These are phyloP conservation scores for Pleurotus sapidus DNA, from an alignment of 768 basidiomycete genomes.

Conservation along the genomic window DNA sequence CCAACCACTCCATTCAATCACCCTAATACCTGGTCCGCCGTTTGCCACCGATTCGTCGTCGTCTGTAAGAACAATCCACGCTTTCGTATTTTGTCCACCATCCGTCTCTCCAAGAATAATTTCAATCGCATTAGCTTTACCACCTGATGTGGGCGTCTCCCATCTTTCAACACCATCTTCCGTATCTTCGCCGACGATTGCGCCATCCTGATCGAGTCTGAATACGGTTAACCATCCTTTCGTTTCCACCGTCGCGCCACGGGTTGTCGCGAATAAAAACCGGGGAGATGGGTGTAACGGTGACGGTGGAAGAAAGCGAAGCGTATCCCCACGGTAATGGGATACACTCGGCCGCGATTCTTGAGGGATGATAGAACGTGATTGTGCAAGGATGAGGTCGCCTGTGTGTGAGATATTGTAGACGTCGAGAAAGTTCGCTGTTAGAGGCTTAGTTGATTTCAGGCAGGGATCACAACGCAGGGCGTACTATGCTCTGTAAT, in stretches of 20 bases:
- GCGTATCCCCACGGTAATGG: conserved; percentile 42
- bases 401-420: conserved; percentile 30
- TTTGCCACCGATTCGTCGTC: conserved; percentile 36
- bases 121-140: conserved; percentile 52
- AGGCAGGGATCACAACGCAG: neutral
- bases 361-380: conserved; percentile 22
- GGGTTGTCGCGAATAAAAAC: conserved; percentile 45
- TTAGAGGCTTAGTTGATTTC: neutral
- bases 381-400: conserved; percentile 16
- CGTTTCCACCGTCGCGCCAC: conserved; percentile 31
- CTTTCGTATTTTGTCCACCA: conserved; percentile 19
- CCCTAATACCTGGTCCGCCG: conserved; percentile 34
- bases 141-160: conserved; percentile 45
- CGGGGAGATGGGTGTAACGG: conserved; percentile 29
- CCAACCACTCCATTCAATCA: conserved; percentile 51
- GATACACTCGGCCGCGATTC: conserved; percentile 11
- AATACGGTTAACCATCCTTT: conserved; percentile 45
- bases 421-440: conserved; percentile 45
- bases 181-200: conserved; percentile 19
- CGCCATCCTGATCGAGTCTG: conserved; percentile 32
- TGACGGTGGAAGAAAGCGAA: conserved; percentile 38
- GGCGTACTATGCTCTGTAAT: conserved; percentile 48
- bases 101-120: conserved; percentile 26
- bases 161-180: conserved; percentile 29
- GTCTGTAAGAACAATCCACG: conserved; percentile 51